These are phyloP conservation scores for Myriangium duriaei DNA, from an alignment of 2,329 filamentous ascomycete genomes.

Conservation along the genomic window DNA sequence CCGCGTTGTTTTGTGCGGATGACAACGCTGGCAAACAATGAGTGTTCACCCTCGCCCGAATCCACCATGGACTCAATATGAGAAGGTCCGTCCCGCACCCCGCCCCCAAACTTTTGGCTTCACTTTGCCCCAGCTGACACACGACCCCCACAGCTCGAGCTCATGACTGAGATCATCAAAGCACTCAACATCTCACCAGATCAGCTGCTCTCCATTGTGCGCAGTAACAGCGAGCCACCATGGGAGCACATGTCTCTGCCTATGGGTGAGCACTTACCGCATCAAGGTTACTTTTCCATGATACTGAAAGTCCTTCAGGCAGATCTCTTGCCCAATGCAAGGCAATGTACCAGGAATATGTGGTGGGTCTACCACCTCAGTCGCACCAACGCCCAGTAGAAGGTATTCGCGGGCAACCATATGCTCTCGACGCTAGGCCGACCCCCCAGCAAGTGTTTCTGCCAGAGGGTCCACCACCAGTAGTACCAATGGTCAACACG, in stretches of 20 bases:
- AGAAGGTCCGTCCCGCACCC: conserved; percentile 8
- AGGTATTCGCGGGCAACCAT: too few relatives aligned
- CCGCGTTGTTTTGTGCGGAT: conserved; percentile 1
- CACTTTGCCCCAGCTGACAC: too few relatives aligned
- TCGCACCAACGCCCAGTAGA: too few relatives aligned
- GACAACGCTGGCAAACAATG: conserved; percentile 8
- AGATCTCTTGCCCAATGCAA: conserved; percentile 23
- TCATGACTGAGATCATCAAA: conserved; percentile 42
- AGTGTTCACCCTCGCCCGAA: conserved; percentile 7
- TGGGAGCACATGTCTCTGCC: conserved; percentile 40
- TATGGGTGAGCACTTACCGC: conserved; percentile 28
- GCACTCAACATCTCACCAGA: conserved; percentile 31
- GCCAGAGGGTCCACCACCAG: too few relatives aligned
- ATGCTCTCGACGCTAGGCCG: too few relatives aligned
- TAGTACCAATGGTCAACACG: too few relatives aligned
- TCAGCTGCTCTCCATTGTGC: conserved; percentile 32
- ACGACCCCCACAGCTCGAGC: conserved; percentile 19
- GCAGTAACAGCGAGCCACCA: conserved; percentile 30
- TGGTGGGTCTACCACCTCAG: not conserved
- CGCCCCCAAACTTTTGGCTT: too few relatives aligned
- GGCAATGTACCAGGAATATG: conserved; percentile 15
- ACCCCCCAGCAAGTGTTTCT: too few relatives aligned
- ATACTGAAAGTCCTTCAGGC: conserved; percentile 16
- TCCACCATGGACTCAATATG: conserved; percentile 9
- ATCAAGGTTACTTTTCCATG: not conserved